Evolutionary conservation across 1,284 basidiomycete genomes (phyloP), one percentile per base, ranked within the genome.

Genomic region (Microbotryomycetes sp.): DNA sequence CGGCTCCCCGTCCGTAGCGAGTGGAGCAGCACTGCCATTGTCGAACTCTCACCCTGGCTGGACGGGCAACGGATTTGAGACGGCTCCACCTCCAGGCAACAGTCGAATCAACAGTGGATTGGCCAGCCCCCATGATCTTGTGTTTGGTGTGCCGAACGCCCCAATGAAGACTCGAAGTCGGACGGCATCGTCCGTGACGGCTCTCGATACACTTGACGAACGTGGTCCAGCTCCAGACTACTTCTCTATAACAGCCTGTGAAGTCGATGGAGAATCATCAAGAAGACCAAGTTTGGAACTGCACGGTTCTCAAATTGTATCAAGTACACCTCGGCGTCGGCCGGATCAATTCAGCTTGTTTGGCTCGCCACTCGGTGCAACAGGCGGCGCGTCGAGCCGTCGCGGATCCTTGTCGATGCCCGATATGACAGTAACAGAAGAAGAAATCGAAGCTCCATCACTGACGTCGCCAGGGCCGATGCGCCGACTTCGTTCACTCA

Each of bases 141-240:
- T 42, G 19, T 42, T 42, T 42, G 36, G 36, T 19, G 36, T 42
- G 12, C 36, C 36, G 19, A 42, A 42, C 49, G 26, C 56, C 56
- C 50, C 25, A 29, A 52, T 16, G 50, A 52, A 30, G 50, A 16
- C 53, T 4, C 51, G 64, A 32, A 42, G 45, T 6, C 56, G 65
- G 30, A 57, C 32, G 19, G 48, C 64, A 3, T 56, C 60, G 4
- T 57, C 48, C 31, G 53, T 54, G 19, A 56, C 47, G 15, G 50
- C 31, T 22, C 64, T 68, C 55, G 66, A 66, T 42, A 68, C 66
- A 32, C 66, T 68, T 32, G 46, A 49, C 31, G 66, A 68, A 36
- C 29, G 36, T 4, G 66, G 66, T 3, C 66, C 66, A 1, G 66
- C 66, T 2, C 56, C 54, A 26, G 66, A 65, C 45, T 59, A 59